Base-by-base conservation (phyloP, 2,329 filamentous ascomycete species). In the Immersiporthe knoxdaviesiana region DNA sequence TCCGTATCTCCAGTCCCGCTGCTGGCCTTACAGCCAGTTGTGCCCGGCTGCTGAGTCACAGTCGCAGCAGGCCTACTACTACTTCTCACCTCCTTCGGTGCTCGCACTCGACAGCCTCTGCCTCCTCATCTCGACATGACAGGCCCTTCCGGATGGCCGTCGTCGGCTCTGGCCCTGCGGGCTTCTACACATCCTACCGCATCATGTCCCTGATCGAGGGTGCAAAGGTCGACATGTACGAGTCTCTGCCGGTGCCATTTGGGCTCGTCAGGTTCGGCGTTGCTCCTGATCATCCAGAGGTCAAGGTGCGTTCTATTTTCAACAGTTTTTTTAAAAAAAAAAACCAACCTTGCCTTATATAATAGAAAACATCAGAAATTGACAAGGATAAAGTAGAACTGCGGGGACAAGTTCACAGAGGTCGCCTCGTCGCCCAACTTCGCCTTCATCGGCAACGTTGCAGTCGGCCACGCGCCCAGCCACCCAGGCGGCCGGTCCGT, bases 271-370 rank as follows among this genome's bases (percentile, higher is more conserved):
- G 96, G 67, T 97, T 96, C 77, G 96, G 96, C 11, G 96, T 99
- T 69, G 97, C 96, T n/a, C 96, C 96, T 6, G 96, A 99, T 78
- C 96, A 99, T 80, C 95, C 96, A 0, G 95, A 99, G 82, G 96
- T 99, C 74, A 99, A 99, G 88, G 93, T 96, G 82, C 70, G 37
- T 30, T 52, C 4, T n/a, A n/a, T 12, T 37, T 16, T 35, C 3
- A n/a, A 10, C 35, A 35, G 4, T 35, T n/a, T n/a, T n/a, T n/a
- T n/a, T n/a, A n/a, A n/a, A 44, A 6, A 11, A 47, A 10, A n/a
- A 10, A 11, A 21, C 8, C 8, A 35, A 4, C 8, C 35, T 35
- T 35, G 35, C 8, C 35, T 8, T 8, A 35, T 35, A 8, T 35
- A 35, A 35, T 8, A 35, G 35, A 35, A 35, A 47, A 21, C 8